Evolutionary conservation across 1,284 basidiomycete genomes (phyloP).

Genomic region (Boletellus deceptivus): DNA sequence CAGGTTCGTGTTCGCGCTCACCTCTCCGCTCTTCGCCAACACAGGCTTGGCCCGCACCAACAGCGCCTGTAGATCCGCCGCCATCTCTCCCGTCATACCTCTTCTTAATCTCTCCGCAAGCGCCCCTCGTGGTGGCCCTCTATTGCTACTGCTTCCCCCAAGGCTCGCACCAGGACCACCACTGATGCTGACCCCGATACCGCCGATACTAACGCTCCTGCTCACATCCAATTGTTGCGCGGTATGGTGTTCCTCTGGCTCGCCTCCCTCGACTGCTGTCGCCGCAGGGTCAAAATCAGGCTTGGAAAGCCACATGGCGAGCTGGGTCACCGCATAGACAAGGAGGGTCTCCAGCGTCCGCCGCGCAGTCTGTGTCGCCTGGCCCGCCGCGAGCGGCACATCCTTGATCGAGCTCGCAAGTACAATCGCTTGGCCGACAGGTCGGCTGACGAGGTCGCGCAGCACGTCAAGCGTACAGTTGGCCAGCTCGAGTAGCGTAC

Average conservation of each 20-base stretch:
- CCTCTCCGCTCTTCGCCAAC: conserved; percentile 49
- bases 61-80: conserved; percentile 65
- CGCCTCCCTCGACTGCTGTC: conserved; percentile 34
- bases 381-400: conserved; percentile 53
- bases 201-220: conserved; percentile 22
- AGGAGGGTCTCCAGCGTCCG: conserved; percentile 69
- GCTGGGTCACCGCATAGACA: conserved; percentile 74
- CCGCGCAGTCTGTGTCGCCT: conserved; percentile 52
- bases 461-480: conserved; percentile 71
- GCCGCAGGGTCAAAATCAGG: conserved; percentile 53
- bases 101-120: conserved; percentile 64
- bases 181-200: no score
- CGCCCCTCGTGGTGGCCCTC: conserved; percentile 38
- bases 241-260: conserved; percentile 37
- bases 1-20: conserved; percentile 1
- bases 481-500: conserved; percentile 73
- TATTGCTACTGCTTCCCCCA: conserved; percentile 20
- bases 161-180: no score
- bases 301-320: conserved; percentile 71
- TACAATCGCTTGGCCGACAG: conserved; percentile 51
- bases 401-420: conserved; percentile 38
- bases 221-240: conserved; percentile 22
- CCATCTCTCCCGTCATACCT: conserved; percentile 78
- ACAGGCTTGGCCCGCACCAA: conserved; percentile 63
- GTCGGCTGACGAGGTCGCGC: conserved; percentile 55